Conservation (phyloP, 2,329 filamentous ascomycete species). For the Niveomyces coronatus region DNA sequence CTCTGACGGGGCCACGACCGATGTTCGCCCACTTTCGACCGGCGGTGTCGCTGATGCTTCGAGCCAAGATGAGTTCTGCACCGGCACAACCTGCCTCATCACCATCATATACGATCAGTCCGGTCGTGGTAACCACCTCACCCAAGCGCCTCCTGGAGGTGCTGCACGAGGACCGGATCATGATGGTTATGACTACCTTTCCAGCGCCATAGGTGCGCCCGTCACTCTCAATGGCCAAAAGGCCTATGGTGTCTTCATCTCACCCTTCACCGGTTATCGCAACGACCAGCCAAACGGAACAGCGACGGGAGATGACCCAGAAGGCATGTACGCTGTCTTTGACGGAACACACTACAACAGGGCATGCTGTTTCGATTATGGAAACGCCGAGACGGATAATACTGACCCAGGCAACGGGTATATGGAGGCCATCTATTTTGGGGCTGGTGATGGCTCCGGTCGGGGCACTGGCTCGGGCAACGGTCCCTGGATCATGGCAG, state of each 20-base stretch:
- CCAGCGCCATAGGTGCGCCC: slow-evolving; percentile 48
- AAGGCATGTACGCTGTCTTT: slow-evolving; percentile 51
- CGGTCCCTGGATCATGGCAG: slow-evolving; percentile 60
- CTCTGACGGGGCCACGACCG: slow-evolving; percentile 33
- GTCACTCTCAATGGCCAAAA: slow-evolving; percentile 51
- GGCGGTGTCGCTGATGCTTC: slow-evolving; percentile 53
- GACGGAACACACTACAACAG: slow-evolving; percentile 51
- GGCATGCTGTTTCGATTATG: slow-evolving; percentile 49
- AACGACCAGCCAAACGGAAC: slow-evolving; percentile 43
- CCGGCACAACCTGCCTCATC: slow-evolving; percentile 51
- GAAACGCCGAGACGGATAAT: slow-evolving; percentile 43
- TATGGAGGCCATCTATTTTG: slow-evolving; percentile 62
- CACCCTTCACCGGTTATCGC: slow-evolving; percentile 53
- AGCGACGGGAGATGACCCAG: slow-evolving; percentile 42
- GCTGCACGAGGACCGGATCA: slow-evolving; percentile 45
- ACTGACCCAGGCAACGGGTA: slow-evolving; percentile 48
- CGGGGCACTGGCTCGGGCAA: slow-evolving; percentile 48
- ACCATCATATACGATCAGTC: slow-evolving; percentile 58
- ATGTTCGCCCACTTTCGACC: slow-evolving; percentile 40
- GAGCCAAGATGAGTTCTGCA: slow-evolving; percentile 51
- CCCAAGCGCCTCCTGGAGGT: slow-evolving; percentile 46
- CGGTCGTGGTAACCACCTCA: slow-evolving; percentile 50
- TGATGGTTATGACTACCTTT: slow-evolving; percentile 49
- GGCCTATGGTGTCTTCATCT: slow-evolving; percentile 53
- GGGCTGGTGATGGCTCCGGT: slow-evolving; percentile 30